Evolutionary conservation across 2,329 filamentous ascomycete genomes (phyloP), one percentile per base, ranked within the genome.

Genomic region (Drechslera avenae): DNA sequence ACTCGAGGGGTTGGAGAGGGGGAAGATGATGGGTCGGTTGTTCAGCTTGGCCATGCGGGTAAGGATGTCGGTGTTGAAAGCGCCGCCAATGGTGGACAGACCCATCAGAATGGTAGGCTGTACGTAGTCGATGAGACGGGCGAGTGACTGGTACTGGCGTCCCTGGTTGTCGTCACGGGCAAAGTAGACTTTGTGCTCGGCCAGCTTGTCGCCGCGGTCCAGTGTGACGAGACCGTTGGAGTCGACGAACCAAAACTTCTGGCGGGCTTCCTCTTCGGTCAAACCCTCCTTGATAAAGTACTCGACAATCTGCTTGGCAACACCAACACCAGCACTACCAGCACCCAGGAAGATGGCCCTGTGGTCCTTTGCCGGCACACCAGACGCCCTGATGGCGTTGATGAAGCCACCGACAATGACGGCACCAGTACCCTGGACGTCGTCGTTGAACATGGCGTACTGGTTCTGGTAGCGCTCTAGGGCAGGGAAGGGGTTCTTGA

Each of bases 381-480:
- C 89, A 12, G 91, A 95, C 54, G 90, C 85, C 77, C 93, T 93
- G 53, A 96, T 91, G 21, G 82, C 82, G 60, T 82, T 84, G 76
- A 89, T 85, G 73, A 89, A 82, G 64, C 93, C 93, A 58, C 84
- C 93, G 47, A 97, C 83, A 56, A 97, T 91, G 68, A 99, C 94
- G 57, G 93, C 91, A 64, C 94, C 94, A 64, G 94, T 97, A 61
- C 93, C 93, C 80, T 97, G 93, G 71, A 99, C 94, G 72, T 99
- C 93, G 71, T 97, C 94, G 75, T 97, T 97, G 85, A 99, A 99
- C 82, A 90, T 95, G 75, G 90, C 92, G 81, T 96, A 93, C 59
- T 82, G 84, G 72, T 92, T 82, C 64, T 90, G 88, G 78, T 97
- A 97, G 54, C 91, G 86, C 72, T 94, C 89, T 33, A 97, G 84